A percentile compares a stretch with the other conserved stretches of the same genome.
Evolutionary conservation across 2,329 filamentous ascomycete genomes (phyloP).

Genomic region (Elsinoe batatas): DNA sequence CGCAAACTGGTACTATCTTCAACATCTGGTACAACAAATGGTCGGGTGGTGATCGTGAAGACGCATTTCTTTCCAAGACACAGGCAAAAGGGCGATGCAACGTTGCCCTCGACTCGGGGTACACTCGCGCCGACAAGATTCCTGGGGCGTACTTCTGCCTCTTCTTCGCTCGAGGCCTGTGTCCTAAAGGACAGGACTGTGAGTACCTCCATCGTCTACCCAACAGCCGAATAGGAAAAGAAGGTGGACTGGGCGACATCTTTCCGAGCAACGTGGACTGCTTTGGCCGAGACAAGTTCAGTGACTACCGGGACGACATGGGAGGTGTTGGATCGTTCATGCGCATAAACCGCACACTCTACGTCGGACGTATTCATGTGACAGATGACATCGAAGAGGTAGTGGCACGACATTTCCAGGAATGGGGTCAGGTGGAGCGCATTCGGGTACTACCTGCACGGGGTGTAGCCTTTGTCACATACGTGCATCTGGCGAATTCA

Average conservation of each 20-base stretch:
- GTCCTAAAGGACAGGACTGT: conserved; percentile 84
- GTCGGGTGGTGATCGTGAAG: conserved; percentile 89
- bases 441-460: conserved; percentile 75
- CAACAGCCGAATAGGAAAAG: conserved; percentile 34
- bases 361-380: conserved; percentile 87
- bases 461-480: conserved; percentile 92
- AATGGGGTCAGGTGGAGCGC: conserved; percentile 91
- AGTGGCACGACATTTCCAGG: conserved; percentile 85
- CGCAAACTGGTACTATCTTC: conserved; percentile 89
- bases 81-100: conserved; percentile 80
- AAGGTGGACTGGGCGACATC: conserved; percentile 59
- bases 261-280: conserved; percentile 93
- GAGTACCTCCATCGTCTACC: conserved; percentile 87
- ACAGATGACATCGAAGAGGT: conserved; percentile 96
- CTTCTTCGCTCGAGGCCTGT: conserved; percentile 73
- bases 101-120: conserved; percentile 55
- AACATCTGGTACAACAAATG: conserved; percentile 99
- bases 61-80: conserved; percentile 76
- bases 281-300: conserved; percentile 87
- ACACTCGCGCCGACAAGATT: conserved; percentile 40
- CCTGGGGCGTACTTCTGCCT: conserved; percentile 78
- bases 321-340: conserved; percentile 89
- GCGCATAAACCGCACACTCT: conserved; percentile 87
- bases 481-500: conserved; percentile 78
- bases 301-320: conserved; percentile 94